Base-by-base conservation (phyloP, 108 stramenopile species). In the Pseudonitzschia multistriata region DNA sequence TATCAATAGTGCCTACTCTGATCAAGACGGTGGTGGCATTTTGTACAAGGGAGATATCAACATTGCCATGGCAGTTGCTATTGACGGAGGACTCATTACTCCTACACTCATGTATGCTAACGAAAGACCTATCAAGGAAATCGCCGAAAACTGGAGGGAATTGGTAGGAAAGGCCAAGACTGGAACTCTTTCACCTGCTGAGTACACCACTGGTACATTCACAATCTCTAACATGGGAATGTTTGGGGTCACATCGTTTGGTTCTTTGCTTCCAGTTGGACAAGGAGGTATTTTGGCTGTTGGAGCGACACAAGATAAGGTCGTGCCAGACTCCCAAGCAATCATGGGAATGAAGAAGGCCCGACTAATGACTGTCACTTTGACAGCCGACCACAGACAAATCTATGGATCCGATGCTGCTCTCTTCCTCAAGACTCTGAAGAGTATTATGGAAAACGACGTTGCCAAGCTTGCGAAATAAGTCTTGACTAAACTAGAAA, bases 201-300 rank as follows among this genome's bases (percentile, higher is more conserved):
- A 98, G 80, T 98, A 95, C 87, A 87, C 85, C 56, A 83, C 94
- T 0, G 97, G 98, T 19, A 98, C 98, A 10, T 97, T 98, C 73
- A 92, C 96, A 42, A 98, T 98, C 67, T 94, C 96, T 53, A 98
- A 98, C 83, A 93, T 98, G 76, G 98, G 98, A 37, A 98, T 98
- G 98, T 97, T 97, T 77, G 97, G 96, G 19, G 97, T 98, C 2
- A 84, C 93, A 33, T 77, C 92, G 62, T 98, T 98, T 65, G 97
- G 94, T 68, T 95, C 98, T 17, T 96, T 98, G 72, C 94, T 98
- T 42, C 97, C 98, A 28, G 73, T 78, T 3, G 94, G 94, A 59
- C 76, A 74, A 71, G 98, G 98, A 6, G 89, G 91, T 31, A 98
- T 98, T 60, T 82, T 98, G 25, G 98, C 98, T 34, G 91, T 98